Base-by-base conservation (phyloP, 2,329 filamentous ascomycete genomes). In the Colletotrichum sublineola region DNA sequence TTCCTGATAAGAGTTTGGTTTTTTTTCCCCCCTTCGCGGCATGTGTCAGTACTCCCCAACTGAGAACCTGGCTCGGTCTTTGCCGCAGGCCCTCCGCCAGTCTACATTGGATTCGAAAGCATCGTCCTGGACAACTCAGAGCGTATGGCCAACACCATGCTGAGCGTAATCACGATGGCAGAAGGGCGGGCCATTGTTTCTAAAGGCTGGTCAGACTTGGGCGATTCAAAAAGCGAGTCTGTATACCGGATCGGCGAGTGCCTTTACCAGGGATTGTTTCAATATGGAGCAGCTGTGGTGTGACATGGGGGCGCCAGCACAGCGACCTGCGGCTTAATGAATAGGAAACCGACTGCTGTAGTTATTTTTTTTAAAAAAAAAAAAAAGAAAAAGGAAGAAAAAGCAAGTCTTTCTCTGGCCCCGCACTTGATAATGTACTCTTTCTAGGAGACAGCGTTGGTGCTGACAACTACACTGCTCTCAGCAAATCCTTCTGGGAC, bases 71-170 rank as follows among this genome's bases (percentile, higher is more conserved):
- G 77, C 75, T 3, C 72, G 75, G 0, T 89, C 89, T 61, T 80
- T 1, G 76, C 75, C 14, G 77, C 79, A 0, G 87, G 87, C 0
- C 81, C 85, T 2, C 80, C 84, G 7, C 87, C 88, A 0, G 77
- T 89, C 0, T 89, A 89, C 64, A 86, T 90, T 46, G 87, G 88
- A 0, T 89, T 89, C 74, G 87, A 88, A 5, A 87, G 84, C 44
- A 89, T 90, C 57, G 87, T 89, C 0, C 81, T 89, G 3, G 86
- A 88, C 29, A 80, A 89, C 40, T 84, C 87, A 0, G 76, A 83
- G 15, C 77, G 71, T 11, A 75, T 89, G 5, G 86, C 84, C 0
- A 75, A 80, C 3, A 83, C 81, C 14, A 82, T 89, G 0, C 80
- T 89, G 3, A 80, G 84, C n/a, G 86, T 87, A 1, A 82, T 88